These are phyloP conservation scores for Sechiopsis laciniata DNA, from an alignment of 306 rosid species.

Conservation along the genomic window DNA sequence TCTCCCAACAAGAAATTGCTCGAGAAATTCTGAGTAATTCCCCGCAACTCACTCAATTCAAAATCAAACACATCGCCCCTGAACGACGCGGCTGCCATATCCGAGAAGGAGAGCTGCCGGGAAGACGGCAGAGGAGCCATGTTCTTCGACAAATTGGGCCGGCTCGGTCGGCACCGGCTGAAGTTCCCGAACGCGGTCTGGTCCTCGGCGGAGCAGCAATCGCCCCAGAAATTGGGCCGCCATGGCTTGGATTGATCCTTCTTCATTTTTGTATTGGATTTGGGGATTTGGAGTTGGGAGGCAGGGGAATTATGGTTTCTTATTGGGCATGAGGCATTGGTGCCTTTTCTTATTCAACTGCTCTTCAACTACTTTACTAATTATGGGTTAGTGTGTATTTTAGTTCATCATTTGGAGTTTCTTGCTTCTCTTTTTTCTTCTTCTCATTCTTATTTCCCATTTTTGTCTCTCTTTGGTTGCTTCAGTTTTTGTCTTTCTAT, in stretches of 20 bases:
- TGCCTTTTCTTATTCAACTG: conserved; percentile 20
- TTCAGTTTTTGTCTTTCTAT: conserved; percentile 1
- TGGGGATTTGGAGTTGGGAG: neutral
- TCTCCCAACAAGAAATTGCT: too few relatives aligned
- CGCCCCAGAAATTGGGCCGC: conserved; percentile 33
- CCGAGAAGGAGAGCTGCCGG: too few relatives aligned
- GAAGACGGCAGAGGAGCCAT: conserved; percentile 57
- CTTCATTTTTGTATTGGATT: conserved; percentile 6
- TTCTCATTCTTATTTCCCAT: neutral
- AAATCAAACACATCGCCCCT: too few relatives aligned
- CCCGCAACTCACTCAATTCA: too few relatives aligned
- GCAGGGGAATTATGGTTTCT: conserved; percentile 2
- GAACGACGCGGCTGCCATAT: conserved; percentile 34
- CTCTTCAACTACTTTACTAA: conserved; percentile 29
- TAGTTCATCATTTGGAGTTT: neutral
- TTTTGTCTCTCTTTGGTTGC: conserved; percentile 5
- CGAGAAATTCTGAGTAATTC: too few relatives aligned
- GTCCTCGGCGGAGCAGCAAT: conserved; percentile 41
- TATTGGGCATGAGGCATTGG: neutral
- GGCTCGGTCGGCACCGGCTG: conserved; percentile 65
- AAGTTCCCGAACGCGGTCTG: conserved; percentile 48
- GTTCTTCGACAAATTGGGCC: conserved; percentile 62
- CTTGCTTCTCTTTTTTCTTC: neutral
- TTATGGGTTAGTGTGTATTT: neutral
- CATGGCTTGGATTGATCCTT: conserved; percentile 27